phyloP scores from a whole-genome alignment of 345 rosid genomes.

The Cardamine resedifolia region DNA sequence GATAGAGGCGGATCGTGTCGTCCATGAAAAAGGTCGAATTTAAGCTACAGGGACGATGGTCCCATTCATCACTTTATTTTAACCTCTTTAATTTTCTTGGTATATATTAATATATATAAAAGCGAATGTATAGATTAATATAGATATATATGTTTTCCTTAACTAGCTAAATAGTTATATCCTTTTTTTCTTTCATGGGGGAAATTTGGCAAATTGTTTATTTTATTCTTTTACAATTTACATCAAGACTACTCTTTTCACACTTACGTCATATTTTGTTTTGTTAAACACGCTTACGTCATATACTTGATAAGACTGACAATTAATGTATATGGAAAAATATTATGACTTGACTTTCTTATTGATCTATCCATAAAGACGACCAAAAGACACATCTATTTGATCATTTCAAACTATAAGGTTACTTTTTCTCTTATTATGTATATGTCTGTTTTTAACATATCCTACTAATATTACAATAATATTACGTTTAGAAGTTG shows the following conservation, averaged over 20 bases:
- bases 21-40: slow-evolving; percentile 62
- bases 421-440: too few relatives aligned
- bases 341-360: background rate
- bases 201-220: background rate
- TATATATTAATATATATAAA: too few relatives aligned
- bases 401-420: too few relatives aligned
- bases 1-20: slow-evolving; percentile 89
- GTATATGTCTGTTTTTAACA: too few relatives aligned
- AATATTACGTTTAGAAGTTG: too few relatives aligned
- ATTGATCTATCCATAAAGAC: background rate
- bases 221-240: background rate
- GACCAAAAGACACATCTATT: background rate
- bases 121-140: background rate
- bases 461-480: too few relatives aligned
- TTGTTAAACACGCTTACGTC: background rate
- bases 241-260: background rate
- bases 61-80: slow-evolving; percentile 41
- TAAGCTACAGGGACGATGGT: slow-evolving; percentile 53
- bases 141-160: background rate
- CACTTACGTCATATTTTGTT: too few relatives aligned
- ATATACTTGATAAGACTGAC: background rate
- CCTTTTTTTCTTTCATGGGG: too few relatives aligned
- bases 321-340: background rate
- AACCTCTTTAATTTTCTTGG: background rate
- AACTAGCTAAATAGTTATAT: background rate